These are phyloP conservation scores for Paramecium sonneborni DNA, from an alignment of 73 alveolate genomes.

Conservation along the genomic window DNA sequence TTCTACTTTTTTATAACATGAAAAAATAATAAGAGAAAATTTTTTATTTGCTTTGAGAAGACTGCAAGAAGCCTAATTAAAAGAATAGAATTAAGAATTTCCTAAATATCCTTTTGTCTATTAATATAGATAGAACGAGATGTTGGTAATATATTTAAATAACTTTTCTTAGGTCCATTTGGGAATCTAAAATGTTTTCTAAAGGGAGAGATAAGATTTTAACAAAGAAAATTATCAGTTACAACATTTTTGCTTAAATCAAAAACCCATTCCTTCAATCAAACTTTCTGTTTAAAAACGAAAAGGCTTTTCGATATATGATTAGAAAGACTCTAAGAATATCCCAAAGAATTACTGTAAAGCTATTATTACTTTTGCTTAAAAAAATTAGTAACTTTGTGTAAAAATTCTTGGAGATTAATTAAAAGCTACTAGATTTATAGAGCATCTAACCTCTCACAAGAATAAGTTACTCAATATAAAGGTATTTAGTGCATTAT, in stretches of 20 bases:
- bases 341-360: conserved; percentile 51
- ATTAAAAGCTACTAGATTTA: not conserved
- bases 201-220: not conserved
- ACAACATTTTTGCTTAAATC: not conserved
- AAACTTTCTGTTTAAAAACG: not conserved
- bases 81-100: not conserved
- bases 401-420: not conserved
- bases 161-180: not conserved
- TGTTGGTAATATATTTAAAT: not conserved
- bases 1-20: not conserved
- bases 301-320: not conserved
- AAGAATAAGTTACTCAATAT: not conserved
- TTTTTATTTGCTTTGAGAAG: not conserved
- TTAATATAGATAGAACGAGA: not conserved
- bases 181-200: not conserved
- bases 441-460: not conserved
- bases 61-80: not conserved
- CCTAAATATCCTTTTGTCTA: not conserved
- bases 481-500: not conserved
- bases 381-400: not conserved
- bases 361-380: conserved; percentile 30
- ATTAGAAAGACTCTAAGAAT: conserved; percentile 30
- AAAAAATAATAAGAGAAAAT: not conserved
- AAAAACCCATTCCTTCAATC: not conserved
- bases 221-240: not conserved